phyloP scores from a whole-genome alignment of 1,284 basidiomycete genomes.

The Schizophyllum amplum region DNA sequence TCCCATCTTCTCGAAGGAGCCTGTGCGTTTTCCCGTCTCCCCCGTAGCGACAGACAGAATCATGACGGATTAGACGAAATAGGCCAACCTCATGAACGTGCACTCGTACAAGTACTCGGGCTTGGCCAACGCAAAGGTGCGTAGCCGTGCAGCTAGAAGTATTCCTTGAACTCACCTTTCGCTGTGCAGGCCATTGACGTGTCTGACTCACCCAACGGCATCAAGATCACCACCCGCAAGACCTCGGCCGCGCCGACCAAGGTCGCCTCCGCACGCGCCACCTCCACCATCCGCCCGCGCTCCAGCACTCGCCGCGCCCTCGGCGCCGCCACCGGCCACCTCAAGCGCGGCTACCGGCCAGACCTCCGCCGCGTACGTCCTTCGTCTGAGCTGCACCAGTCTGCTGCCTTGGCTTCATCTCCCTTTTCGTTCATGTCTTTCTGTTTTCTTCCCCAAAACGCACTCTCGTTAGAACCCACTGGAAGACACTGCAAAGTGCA shows the following conservation, averaged over 20 bases:
- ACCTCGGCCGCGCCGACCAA: slow-evolving; percentile 49
- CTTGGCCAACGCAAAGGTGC: slow-evolving; percentile 75
- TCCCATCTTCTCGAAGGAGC: slow-evolving; percentile 76
- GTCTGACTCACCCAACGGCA: slow-evolving; percentile 46
- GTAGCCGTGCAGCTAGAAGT: slow-evolving; percentile 8
- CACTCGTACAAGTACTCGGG: slow-evolving; percentile 90
- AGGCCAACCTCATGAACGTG: slow-evolving; percentile 83
- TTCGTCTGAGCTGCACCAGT: slow-evolving; percentile 13
- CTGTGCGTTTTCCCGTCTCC: slow-evolving; percentile 41
- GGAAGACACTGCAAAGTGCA: slow-evolving; percentile 41
- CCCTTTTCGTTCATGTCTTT: slow-evolving; percentile 10
- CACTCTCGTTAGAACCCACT: slow-evolving; percentile 74
- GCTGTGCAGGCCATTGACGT: slow-evolving; percentile 57
- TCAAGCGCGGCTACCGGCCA: slow-evolving; percentile 74
- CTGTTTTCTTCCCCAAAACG: slow-evolving; percentile 24
- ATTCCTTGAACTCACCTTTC: neutral
- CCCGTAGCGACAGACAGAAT: neutral
- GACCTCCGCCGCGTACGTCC: slow-evolving; percentile 75
- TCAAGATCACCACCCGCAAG: slow-evolving; percentile 68
- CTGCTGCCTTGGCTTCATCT: slow-evolving; percentile 2
- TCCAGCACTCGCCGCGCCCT: slow-evolving; percentile 70
- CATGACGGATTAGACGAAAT: slow-evolving; percentile 7
- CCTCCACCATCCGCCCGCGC: slow-evolving; percentile 55
- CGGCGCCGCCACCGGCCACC: slow-evolving; percentile 54
- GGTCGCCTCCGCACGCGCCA: slow-evolving; percentile 40